Evolutionary conservation across 176 grass and related monocot species (phyloP).

Genomic region (Themeda triandra): DNA sequence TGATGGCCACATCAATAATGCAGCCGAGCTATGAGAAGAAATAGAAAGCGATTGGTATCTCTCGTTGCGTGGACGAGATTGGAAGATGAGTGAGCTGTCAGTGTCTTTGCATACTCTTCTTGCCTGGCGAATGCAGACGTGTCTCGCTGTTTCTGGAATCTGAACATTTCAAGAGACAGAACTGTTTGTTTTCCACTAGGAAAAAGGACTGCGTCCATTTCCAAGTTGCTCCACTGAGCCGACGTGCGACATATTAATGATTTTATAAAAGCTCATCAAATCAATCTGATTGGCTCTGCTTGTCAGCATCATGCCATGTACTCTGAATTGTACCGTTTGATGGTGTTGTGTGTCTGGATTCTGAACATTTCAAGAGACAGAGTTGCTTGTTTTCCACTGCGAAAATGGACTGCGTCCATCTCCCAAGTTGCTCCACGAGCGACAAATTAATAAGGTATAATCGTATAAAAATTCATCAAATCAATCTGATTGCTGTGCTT

Average conservation of each 20-base stretch:
- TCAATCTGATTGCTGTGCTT: neutral
- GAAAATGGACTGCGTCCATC: neutral
- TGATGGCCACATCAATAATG: neutral
- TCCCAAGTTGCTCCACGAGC: neutral
- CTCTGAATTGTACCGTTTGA: neutral
- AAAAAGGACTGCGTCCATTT: neutral
- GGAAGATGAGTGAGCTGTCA: neutral
- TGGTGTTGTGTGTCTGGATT: neutral
- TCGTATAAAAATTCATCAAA: neutral
- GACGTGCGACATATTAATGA: neutral
- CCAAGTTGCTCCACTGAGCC: constrained; percentile 17
- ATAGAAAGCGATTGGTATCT: constrained; percentile 9
- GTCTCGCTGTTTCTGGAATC: neutral
- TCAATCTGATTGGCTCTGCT: neutral
- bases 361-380: neutral
- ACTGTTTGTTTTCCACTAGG: neutral
- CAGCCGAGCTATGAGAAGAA: neutral
- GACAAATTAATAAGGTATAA: neutral
- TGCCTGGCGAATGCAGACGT: neutral
- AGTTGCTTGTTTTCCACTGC: neutral
- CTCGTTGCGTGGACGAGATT: neutral
- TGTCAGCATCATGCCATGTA: neutral
- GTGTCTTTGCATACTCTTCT: constrained; percentile 11
- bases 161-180: neutral
- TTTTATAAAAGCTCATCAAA: neutral